Base-by-base conservation (phyloP, 192 early-diverging fungal species). In the Radiomyces spectabilis region DNA sequence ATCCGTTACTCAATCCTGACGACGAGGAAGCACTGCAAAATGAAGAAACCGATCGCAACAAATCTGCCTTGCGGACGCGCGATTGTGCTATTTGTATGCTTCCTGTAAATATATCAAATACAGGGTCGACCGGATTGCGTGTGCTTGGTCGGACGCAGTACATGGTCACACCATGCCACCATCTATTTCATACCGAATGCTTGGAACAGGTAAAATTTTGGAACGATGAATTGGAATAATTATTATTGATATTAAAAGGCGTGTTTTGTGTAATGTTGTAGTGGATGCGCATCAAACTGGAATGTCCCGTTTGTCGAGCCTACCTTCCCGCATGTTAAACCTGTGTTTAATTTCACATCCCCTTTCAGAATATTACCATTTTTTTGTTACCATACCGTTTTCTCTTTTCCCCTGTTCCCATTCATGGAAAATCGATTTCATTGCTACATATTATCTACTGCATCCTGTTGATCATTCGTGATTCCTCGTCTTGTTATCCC, bases 221-320 rank as follows among this genome's bases (percentile, higher is more conserved):
- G 18, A 19, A 8, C n/a, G 16, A 12, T 31, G 25, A 9, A 2
- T 35, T 30, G 1, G 1, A 12, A 18, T 29, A 12, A 5, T 47
- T 30, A 25, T 54, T 25, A 19, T 35, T 19, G 16, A n/a, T 25
- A 26, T 29, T n/a, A 15, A 31, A 12, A 6, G 1, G 41, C 31
- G 12, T 42, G 25, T 2, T 57, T 4, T 59, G 25, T 5, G 39
- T 38, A 33, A n/a, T 15, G 24, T 35, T 30, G 43, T 53, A 68
- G 60, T 89, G 87, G 87, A 89, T 89, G 85, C 71, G 80, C 31
- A 82, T 88, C 43, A 89, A 88, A 61, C 70, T 89, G 19, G 87
- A 89, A 57, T 85, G 86, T 53, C 84, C 84, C 9, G 66, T 85
- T 12, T 84, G 86, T 45, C 68, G 84, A 31, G 59, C 77, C 4